Conservation (phyloP, 768 basidiomycete genomes). For the Pilatotrama ljubarskyi region DNA sequence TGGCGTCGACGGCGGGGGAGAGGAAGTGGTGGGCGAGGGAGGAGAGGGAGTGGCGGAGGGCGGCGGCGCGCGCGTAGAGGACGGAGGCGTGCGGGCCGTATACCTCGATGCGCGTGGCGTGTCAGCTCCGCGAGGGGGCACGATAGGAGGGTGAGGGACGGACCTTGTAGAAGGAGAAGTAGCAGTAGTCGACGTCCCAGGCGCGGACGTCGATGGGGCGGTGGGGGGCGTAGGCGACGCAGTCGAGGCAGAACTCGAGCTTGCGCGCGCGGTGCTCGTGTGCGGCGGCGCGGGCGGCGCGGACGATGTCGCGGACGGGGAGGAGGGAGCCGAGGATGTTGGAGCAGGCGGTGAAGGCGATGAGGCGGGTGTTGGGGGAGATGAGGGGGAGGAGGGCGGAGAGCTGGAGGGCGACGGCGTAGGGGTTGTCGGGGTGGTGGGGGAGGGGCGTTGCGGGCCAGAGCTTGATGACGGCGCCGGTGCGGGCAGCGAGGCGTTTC, state of each 20-base stretch:
- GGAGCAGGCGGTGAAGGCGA: constrained; percentile 74
- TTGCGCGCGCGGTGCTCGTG: constrained; percentile 53
- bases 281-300: constrained; percentile 52
- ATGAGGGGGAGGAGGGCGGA: constrained; percentile 63
- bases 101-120: constrained; percentile 42
- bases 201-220: constrained; percentile 66
- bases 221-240: constrained; percentile 80
- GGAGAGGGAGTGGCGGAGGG: constrained; percentile 52
- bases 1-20: constrained; percentile 33
- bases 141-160: not conserved
- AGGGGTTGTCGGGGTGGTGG: constrained; percentile 52
- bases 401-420: constrained; percentile 55
- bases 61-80: constrained; percentile 55
- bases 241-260: constrained; percentile 71
- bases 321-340: constrained; percentile 72
- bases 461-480: constrained; percentile 52
- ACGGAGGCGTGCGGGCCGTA: constrained; percentile 74
- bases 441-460: constrained; percentile 53
- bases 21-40: constrained; percentile 76
- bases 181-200: constrained; percentile 77
- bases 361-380: constrained; percentile 63
- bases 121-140: not conserved
- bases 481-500: constrained; percentile 68
- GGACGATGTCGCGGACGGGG: constrained; percentile 58
- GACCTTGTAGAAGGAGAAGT: constrained; percentile 79